Evolutionary conservation across 1,284 basidiomycete species (phyloP).

Genomic region (Naganishia sp.): DNA sequence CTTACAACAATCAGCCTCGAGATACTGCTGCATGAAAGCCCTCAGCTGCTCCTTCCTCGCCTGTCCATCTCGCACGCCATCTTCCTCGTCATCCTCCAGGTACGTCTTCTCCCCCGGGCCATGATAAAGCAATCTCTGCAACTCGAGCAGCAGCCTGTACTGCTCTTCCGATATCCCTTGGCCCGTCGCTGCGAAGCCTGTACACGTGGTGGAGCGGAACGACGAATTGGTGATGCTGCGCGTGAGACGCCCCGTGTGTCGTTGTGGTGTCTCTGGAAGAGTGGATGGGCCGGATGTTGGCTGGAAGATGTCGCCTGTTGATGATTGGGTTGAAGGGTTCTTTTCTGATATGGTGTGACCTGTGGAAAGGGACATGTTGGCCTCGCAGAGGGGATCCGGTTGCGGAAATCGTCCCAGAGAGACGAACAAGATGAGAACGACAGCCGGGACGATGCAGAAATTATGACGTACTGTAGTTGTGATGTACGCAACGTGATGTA

Average conservation of each 20-base stretch:
- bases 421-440: not conserved
- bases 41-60: conserved; percentile 9
- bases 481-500: no score
- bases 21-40: conserved; percentile 12
- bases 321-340: no score
- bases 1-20: conserved; percentile 30
- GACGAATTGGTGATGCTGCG: conserved; percentile 12
- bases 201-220: conserved; percentile 6
- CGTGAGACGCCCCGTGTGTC: not conserved
- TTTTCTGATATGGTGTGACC: no score
- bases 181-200: not conserved
- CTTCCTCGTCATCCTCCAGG: conserved; percentile 9
- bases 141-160: conserved; percentile 20
- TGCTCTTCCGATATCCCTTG: conserved; percentile 23
- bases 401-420: not conserved
- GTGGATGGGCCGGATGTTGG: no score
- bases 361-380: not conserved
- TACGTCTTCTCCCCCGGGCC: conserved; percentile 2
- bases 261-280: not conserved
- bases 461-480: not conserved
- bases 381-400: not conserved
- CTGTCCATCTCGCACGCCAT: not conserved
- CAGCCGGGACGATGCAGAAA: not conserved
- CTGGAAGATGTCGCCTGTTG: no score
- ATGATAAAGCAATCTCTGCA: conserved; percentile 28